Base-by-base conservation (phyloP, 1,284 basidiomycete genomes). In the Cutaneotrichosporon dermatis region DNA sequence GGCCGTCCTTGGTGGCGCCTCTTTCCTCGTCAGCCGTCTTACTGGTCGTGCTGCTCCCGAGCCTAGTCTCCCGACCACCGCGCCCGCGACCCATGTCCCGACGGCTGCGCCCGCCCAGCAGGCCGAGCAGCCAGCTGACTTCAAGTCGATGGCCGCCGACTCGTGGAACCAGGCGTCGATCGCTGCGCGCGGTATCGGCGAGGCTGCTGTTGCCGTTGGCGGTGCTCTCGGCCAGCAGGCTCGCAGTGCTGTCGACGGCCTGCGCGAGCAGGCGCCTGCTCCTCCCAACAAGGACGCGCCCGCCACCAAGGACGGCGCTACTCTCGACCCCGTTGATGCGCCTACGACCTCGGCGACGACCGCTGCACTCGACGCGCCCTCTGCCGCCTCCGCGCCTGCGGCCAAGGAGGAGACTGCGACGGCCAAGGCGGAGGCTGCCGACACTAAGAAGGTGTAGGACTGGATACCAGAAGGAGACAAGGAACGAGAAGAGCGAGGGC, bases 101-200 rank as follows among this genome's bases (percentile, higher is more conserved):
- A 33, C 54, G 1, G 55, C 62, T 4, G 54, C 62, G 15, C 66
- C 63, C 2, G 64, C 63, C 25, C 25, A 25, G 25, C 25, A 25
- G 25, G 25, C 25, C 25, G 25, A 25, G 25, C 25, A 25, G 25
- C 25, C 25, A 25, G 37, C 50, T n/a, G 41, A 64, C 48, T 60
- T 63, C 46, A 55, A 51, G 54, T 48, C 53, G 6, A 69, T 73
- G 40, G 54, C 66, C n/a, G 70, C 70, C 34, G 68, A 74, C 46
- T 66, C 67, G 42, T 78, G 75, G 75, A 64, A 69, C 34, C 73
- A 79, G 62, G 69, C 70, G 4, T 67, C 68, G 0, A 67, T 77
- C 34, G 74, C 71, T 10, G 75, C 73, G 9, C 66, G 68, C 49
- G 76, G 73, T 8, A 62, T 73, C 4, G 73, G 70, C 12, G 54